Percentiles rank a stretch among this genome's conserved stretches.
phyloP scores from a whole-genome alignment of 257 asterid genomes.

The Schizonepeta tenuifolia region DNA sequence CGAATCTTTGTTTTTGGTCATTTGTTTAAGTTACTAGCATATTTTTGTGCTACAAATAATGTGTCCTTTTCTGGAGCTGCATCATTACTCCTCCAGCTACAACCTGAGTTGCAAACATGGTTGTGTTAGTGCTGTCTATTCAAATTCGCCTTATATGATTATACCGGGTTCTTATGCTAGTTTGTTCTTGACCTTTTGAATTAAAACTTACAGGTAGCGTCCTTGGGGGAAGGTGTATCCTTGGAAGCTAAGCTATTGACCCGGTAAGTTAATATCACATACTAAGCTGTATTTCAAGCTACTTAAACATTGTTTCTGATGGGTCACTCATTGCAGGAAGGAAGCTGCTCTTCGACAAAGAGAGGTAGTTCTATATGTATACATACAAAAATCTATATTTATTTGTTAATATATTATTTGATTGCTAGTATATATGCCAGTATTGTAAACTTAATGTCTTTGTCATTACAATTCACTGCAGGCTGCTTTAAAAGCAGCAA shows the following conservation, averaged over 20 bases:
- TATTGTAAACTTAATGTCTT: conserved; percentile 9
- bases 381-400: not conserved
- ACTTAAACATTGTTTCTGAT: conserved; percentile 43
- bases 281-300: conserved; percentile 33
- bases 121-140: conserved; percentile 10
- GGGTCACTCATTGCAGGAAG: conserved; percentile 68
- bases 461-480: conserved; percentile 39
- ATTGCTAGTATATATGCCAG: conserved; percentile 1
- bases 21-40: not conserved
- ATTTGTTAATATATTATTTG: conserved; percentile 12
- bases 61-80: conserved; percentile 27
- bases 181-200: conserved; percentile 19
- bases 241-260: conserved; percentile 91
- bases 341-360: conserved; percentile 96
- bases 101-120: conserved; percentile 7
- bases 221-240: conserved; percentile 95
- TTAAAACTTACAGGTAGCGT: conserved; percentile 70
- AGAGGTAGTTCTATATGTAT: conserved; percentile 62
- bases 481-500: conserved; percentile 95
- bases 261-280: conserved; percentile 54
- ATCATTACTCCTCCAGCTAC: conserved; percentile 4
- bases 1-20: conserved; percentile 26
- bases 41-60: not conserved
- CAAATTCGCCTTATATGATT: conserved; percentile 13
- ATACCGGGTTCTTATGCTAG: conserved; percentile 22